These are phyloP conservation scores for Kwoniella botswanensis DNA, from an alignment of 768 basidiomycete species.

Conservation along the genomic window DNA sequence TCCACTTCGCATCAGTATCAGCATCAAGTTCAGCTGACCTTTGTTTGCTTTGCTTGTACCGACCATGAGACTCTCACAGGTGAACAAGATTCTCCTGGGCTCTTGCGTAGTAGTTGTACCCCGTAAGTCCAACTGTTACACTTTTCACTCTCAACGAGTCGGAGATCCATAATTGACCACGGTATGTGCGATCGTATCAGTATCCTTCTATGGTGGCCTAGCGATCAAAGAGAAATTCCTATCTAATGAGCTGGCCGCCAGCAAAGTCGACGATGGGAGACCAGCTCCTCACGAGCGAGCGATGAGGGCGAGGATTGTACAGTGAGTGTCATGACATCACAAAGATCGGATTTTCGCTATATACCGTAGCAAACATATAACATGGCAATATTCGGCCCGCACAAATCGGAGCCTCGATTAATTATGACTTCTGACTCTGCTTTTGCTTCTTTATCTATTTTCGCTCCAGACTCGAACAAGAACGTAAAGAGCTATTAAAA, in stretches of 20 bases:
- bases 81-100: slow-evolving; percentile 39
- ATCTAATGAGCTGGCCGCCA: slow-evolving; percentile 20
- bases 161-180: too few species aligned
- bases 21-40: too few species aligned
- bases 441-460: background rate
- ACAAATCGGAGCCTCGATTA: background rate
- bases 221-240: slow-evolving; percentile 35
- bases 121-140: slow-evolving; percentile 26
- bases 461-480: slow-evolving; percentile 35
- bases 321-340: slow-evolving; percentile 28
- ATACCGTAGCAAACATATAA: background rate
- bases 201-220: slow-evolving; percentile 39
- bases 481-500: slow-evolving; percentile 38
- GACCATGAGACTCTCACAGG: slow-evolving; percentile 34
- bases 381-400: too few species aligned
- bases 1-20: background rate
- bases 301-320: slow-evolving; percentile 34
- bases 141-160: too few species aligned
- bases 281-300: slow-evolving; percentile 19
- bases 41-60: too few species aligned
- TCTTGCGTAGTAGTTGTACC: slow-evolving; percentile 42
- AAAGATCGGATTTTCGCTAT: background rate
- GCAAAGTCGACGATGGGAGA: slow-evolving; percentile 2
- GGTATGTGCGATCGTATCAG: slow-evolving; percentile 1
- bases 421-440: background rate